Conservation (phyloP, 768 basidiomycete genomes). For the Macrolepiota albuminosa region DNA sequence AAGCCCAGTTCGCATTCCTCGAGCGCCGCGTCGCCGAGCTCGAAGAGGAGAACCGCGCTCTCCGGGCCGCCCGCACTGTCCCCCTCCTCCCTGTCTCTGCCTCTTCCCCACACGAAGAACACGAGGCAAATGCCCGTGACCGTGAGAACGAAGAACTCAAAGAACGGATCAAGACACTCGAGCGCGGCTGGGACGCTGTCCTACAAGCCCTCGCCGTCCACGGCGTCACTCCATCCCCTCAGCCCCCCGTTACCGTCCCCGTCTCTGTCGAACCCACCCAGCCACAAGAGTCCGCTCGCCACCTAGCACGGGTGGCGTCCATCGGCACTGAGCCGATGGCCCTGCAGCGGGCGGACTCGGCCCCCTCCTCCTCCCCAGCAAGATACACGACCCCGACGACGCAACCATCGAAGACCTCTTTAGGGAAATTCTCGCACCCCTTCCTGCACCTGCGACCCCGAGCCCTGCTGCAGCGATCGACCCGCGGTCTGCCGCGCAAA, state of each 20-base stretch:
- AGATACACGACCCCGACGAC: conserved; percentile 39
- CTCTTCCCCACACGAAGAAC: conserved; percentile 26
- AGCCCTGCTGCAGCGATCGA: conserved; percentile 17
- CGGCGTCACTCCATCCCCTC: conserved; percentile 45
- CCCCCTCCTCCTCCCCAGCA: conserved; percentile 18
- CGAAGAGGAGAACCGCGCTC: conserved; percentile 78
- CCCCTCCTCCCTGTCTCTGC: conserved; percentile 22
- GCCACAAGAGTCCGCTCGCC: conserved; percentile 76
- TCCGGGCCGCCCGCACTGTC: conserved; percentile 48
- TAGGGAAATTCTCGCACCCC: conserved; percentile 63
- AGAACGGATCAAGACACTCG: conserved; percentile 73
- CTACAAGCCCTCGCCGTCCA: conserved; percentile 70
- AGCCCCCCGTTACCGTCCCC: conserved; percentile 21
- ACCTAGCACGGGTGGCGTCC: conserved; percentile 98
- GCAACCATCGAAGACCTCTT: conserved; percentile 64
- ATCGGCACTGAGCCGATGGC: conserved; percentile 61
- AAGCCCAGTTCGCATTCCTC: conserved; percentile 72
- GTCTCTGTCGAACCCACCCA: conserved; percentile 19
- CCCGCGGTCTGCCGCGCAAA: conserved; percentile 12
- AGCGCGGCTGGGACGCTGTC: conserved; percentile 78
- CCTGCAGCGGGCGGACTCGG: conserved; percentile 89
- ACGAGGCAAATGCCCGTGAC: conserved; percentile 40
- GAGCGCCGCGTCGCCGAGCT: conserved; percentile 67
- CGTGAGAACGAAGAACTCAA: conserved; percentile 71
- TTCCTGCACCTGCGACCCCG: conserved; percentile 22